Base-by-base conservation (phyloP, 441 rosid species). In the Arabidopsis lyrata region DNA sequence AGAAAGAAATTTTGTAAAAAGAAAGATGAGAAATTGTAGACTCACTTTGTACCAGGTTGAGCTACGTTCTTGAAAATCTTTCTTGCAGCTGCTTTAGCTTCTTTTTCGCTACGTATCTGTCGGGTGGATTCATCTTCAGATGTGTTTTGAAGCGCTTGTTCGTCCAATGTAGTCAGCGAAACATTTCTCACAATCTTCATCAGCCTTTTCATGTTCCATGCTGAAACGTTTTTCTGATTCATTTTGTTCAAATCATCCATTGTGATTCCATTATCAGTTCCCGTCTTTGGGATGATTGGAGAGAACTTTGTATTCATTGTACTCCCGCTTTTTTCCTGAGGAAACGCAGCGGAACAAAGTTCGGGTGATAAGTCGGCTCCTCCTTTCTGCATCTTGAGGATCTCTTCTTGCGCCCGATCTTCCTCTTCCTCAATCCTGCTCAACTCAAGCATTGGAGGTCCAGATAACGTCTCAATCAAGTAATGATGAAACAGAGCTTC, bases 1-100 rank as follows among this genome's bases (percentile, higher is more conserved):
- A 29, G 6, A 68, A 54, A 44, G 4, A 55, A 35, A 34, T 2
- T 20, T 50, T 50, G 29, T 29, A 8, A 6, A 39, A 39, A 60
- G 45, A 54, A 44, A 65, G 10, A 44, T 18, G 36, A 41, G 2
- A 60, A 59, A 3, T 56, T 66, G 14, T 14, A 16, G 8, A 72
- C 83, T 76, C 45, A 92, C 97, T 86, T 90, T 50, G 88, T 61
- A 3, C 94, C 88, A 2, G 67, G 76, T 27, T 75, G 77, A 78
- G 96, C 93, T 0, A 86, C 96, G 53, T 92, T 92, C 57, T 74
- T 61, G 72, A 83, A 89, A 44, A 95, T 90, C 77, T 89, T 92
- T 68, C 92, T 86, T 1, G 96, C 95, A 14, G 97, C 97, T 63
- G 81, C 84, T 71, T 86, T 95, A 12, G 97, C 97, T 81, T 92